Percentiles rank a stretch among this genome's conserved stretches.
Conservation (phyloP, 2,329 filamentous ascomycete species). For the Talaromyces verruculosus region DNA sequence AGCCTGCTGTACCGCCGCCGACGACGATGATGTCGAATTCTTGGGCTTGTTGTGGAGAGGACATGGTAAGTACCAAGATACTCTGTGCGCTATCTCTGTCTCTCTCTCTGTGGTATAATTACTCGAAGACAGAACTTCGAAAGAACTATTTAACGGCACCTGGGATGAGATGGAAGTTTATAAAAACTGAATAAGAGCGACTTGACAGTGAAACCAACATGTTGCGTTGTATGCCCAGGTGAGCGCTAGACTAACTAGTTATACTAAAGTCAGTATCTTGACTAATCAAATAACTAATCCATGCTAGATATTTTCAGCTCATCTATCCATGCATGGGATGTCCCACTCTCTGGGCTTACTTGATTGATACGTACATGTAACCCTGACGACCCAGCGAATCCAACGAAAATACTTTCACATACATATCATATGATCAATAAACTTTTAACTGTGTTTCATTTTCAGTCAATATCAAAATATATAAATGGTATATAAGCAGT, state of each 20-base stretch:
- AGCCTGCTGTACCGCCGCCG: constrained; percentile 80
- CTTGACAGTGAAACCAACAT: not conserved
- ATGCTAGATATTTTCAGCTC: not conserved
- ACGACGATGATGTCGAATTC: constrained; percentile 60
- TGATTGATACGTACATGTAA: not conserved
- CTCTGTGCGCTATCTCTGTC: not conserved
- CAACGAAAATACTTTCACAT: not conserved
- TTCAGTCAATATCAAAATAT: not conserved
- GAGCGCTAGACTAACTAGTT: not conserved
- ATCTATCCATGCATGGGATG: not conserved
- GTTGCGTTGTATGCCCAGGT: not conserved
- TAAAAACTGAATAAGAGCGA: not conserved
- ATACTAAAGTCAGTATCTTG: not conserved
- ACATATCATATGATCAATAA: not conserved
- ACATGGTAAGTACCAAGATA: not conserved
- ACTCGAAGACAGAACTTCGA: not conserved
- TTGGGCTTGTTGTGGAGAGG: not conserved
- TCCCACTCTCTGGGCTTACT: too few species aligned
- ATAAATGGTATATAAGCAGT: not conserved
- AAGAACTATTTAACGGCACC: not conserved
- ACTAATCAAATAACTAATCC: not conserved
- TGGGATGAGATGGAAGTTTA: not conserved
- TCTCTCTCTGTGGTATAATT: not conserved
- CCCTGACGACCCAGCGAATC: not conserved
- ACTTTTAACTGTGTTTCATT: not conserved